Evolutionary conservation across 1,284 basidiomycete species (phyloP).

Genomic region (Rhodofomes roseus): DNA sequence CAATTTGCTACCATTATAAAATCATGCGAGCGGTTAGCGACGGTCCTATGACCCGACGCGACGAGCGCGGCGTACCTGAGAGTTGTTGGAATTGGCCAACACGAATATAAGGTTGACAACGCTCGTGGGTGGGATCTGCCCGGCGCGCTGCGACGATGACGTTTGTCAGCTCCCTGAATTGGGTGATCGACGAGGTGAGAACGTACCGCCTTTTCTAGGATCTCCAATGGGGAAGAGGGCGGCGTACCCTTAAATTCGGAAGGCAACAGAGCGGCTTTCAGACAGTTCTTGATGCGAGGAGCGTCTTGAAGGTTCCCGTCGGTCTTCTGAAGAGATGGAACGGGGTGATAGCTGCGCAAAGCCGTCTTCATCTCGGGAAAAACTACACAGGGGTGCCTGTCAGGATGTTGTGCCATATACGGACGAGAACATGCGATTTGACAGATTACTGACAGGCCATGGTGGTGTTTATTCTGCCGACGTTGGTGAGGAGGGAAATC

Average conservation of each 20-base stretch:
- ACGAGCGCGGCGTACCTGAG: constrained; percentile 20
- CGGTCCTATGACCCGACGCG: constrained; percentile 2
- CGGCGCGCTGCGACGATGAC: constrained; percentile 41
- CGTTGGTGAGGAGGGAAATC: constrained; percentile 74
- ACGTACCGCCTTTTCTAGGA: constrained; percentile 60
- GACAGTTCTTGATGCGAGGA: constrained; percentile 72
- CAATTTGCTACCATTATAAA: constrained; percentile 52
- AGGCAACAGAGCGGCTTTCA: constrained; percentile 74
- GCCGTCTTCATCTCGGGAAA: constrained; percentile 82
- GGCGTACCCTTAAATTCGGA: constrained; percentile 65
- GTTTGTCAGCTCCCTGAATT: constrained; percentile 5
- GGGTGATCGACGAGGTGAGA: background rate
- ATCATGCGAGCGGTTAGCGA: constrained; percentile 9
- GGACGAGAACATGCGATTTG: background rate
- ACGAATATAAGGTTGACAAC: constrained; percentile 79
- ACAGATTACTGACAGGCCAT: constrained; percentile 65
- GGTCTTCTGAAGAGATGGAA: constrained; percentile 76
- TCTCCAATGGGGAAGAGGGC: constrained; percentile 68
- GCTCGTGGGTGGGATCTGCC: constrained; percentile 69
- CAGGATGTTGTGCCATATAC: background rate
- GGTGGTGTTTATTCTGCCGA: constrained; percentile 81
- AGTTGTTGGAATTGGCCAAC: constrained; percentile 42
- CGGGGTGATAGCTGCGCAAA: constrained; percentile 78
- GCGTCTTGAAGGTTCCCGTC: constrained; percentile 78
- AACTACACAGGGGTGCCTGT: constrained; percentile 35